Percentiles rank a stretch among this genome's conserved stretches.
phyloP scores from a whole-genome alignment of 2,329 filamentous ascomycete species.

The Diaporthe citrichinensis region DNA sequence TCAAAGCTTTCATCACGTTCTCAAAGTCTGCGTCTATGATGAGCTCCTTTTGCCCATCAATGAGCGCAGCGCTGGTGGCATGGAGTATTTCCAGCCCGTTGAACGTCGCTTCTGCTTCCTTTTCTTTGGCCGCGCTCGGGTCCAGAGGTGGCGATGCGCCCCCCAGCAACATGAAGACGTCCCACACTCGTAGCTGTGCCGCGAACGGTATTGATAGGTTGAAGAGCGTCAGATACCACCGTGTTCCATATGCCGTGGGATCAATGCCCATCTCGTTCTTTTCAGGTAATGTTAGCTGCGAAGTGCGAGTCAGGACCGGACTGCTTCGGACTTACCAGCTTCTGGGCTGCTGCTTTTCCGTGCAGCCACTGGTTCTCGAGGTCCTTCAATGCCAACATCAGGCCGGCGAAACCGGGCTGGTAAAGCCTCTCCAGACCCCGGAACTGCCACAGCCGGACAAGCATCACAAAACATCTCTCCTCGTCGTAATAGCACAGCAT shows the following conservation, averaged over 20 bases:
- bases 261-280: slow-evolving; percentile 84
- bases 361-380: slow-evolving; percentile 89
- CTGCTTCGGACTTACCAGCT: slow-evolving; percentile 74
- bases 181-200: slow-evolving; percentile 96
- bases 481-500: slow-evolving; percentile 97
- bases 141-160: slow-evolving; percentile 69
- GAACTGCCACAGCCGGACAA: slow-evolving; percentile 93
- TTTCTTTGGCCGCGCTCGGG: slow-evolving; percentile 24
- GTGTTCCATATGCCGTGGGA: slow-evolving; percentile 92
- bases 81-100: slow-evolving; percentile 87
- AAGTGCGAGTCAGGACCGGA: background rate
- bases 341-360: slow-evolving; percentile 81
- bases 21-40: slow-evolving; percentile 96
- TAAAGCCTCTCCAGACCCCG: slow-evolving; percentile 90
- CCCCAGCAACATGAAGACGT: slow-evolving; percentile 95
- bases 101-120: slow-evolving; percentile 31
- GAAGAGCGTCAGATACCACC: slow-evolving; percentile 98
- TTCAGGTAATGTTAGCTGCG: slow-evolving; percentile 39
- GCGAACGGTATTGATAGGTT: slow-evolving; percentile 96
- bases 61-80: slow-evolving; percentile 88
- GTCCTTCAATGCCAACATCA: slow-evolving; percentile 88
- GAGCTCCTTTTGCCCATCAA: slow-evolving; percentile 90
- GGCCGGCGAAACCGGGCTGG: slow-evolving; percentile 83
- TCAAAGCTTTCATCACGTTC: slow-evolving; percentile 97
- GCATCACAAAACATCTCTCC: slow-evolving; percentile 94